Evolutionary conservation across 257 asterid species (phyloP).

Genomic region (Linderniella brevidens): DNA sequence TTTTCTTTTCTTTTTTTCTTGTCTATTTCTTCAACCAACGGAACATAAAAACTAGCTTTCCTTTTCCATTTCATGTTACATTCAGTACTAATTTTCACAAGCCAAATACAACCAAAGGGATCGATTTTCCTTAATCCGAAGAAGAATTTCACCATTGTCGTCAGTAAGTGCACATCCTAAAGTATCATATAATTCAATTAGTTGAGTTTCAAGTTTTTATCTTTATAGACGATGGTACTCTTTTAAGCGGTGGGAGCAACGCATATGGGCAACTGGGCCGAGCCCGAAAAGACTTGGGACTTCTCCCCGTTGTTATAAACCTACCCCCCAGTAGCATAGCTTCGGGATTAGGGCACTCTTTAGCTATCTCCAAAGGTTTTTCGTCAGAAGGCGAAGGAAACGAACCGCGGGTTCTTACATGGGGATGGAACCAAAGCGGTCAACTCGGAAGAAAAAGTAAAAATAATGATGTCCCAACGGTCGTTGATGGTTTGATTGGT

Average conservation of each 20-base stretch:
- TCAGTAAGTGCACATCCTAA: too few relatives aligned
- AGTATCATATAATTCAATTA: too few relatives aligned
- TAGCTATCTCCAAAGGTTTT: constrained; percentile 42
- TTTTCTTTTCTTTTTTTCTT: too few relatives aligned
- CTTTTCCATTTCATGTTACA: too few relatives aligned
- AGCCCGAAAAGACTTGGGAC: constrained; percentile 36
- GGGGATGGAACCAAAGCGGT: constrained; percentile 85
- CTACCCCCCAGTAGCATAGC: constrained; percentile 37
- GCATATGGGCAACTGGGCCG: constrained; percentile 81
- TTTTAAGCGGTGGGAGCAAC: constrained; percentile 82
- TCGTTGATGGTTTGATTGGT: constrained; percentile 30
- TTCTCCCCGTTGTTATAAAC: constrained; percentile 33
- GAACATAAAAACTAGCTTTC: too few relatives aligned
- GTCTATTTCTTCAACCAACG: too few relatives aligned
- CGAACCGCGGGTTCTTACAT: constrained; percentile 31
- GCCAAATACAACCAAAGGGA: too few relatives aligned
- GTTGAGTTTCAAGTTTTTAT: background rate
- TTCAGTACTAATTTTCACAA: too few relatives aligned
- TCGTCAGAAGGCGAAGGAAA: constrained; percentile 14
- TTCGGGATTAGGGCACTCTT: constrained; percentile 77
- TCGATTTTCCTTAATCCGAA: too few relatives aligned
- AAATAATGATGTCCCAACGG: constrained; percentile 17
- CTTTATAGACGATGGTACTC: constrained; percentile 59
- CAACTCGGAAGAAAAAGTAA: constrained; percentile 82
- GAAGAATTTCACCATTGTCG: too few relatives aligned